phyloP scores from a whole-genome alignment of 2,329 filamentous ascomycete genomes.

The Cladobotryum mycophilum region DNA sequence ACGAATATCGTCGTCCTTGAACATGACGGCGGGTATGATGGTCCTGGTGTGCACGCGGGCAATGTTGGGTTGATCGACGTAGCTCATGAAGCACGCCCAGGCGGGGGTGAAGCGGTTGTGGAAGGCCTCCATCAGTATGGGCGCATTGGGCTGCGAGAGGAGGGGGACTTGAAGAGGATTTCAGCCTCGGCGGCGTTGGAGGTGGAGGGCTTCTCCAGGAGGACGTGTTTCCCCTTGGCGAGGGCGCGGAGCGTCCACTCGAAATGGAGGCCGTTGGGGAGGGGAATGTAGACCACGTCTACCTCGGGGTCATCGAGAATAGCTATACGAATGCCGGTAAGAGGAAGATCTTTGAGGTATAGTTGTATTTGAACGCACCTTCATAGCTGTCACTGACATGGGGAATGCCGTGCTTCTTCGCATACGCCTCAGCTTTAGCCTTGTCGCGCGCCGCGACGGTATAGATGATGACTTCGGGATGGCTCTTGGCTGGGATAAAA shows the following conservation, averaged over 20 bases:
- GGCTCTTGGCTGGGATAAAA: constrained; percentile 43
- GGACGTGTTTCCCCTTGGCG: constrained; percentile 39
- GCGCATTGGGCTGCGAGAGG: constrained; percentile 27
- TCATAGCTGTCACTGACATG: constrained; percentile 45
- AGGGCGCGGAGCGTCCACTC: constrained; percentile 43
- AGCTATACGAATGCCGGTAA: constrained; percentile 49
- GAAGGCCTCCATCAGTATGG: constrained; percentile 47
- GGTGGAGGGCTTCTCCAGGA: constrained; percentile 7
- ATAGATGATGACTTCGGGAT: constrained; percentile 47
- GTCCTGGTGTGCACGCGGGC: constrained; percentile 25
- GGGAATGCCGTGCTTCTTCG: constrained; percentile 45
- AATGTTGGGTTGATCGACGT: constrained; percentile 34
- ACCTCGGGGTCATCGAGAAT: constrained; percentile 30
- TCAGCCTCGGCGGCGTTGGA: constrained; percentile 23
- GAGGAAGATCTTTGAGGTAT: constrained; percentile 44
- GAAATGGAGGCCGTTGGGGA: constrained; percentile 36
- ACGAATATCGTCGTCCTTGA: constrained; percentile 36
- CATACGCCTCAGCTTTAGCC: constrained; percentile 41
- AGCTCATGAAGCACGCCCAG: constrained; percentile 35
- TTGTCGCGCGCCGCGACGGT: constrained; percentile 47
- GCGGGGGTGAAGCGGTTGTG: constrained; percentile 46
- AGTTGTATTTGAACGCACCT: constrained; percentile 19
- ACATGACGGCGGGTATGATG: constrained; percentile 24
- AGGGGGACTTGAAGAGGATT: constrained; percentile 35
- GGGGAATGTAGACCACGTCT: constrained; percentile 44